Base-by-base conservation (phyloP, 306 rosid genomes). In the Gastrolobium villosum region DNA sequence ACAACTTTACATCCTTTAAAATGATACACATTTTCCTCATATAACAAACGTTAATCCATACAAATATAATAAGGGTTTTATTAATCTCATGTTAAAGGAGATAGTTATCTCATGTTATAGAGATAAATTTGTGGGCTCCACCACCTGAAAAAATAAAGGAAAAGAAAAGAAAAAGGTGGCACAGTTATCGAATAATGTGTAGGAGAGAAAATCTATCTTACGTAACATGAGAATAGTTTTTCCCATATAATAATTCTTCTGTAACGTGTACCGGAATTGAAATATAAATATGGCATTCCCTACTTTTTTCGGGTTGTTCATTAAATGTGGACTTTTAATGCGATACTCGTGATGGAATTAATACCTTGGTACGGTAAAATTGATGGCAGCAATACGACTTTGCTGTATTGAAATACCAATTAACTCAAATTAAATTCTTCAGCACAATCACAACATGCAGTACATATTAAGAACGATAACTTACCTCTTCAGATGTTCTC, bases 281-380 rank as follows among this genome's bases (percentile, higher is more conserved):
- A 54, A 54, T 56, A 56, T 30, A 56, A 35, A 60, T 13, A 60
- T 35, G 20, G 20, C 44, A 34, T 60, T 28, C 2, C 44, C 44
- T 5, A 5, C 20, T 10, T 13, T 10, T 35, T n/a, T 35, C n/a
- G 44, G 30, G 26, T 5, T 1, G 44, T 69, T 39, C 34, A 32
- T 30, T 20, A 20, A 0, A 45, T 48, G 59, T 46, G 32, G n/a
- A 69, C 26, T 66, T 43, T 28, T 69, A 69, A 48, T 48, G 74
- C 30, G 30, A 48, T 48, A 32, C 59, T 48, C 60, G 60, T 0
- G 57, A 32, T 49, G 60, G 35, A 60, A 34, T 60, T 28, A 60
- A 3, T 60, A 60, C 44, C 45, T 34, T 13, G 66, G 44, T 10
- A 13, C 74, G 32, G 28, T 14, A 69, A 48, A 49, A 43, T 5